phyloP scores from a whole-genome alignment of 495 filamentous ascomycete species.

The Penicillium ucsense region DNA sequence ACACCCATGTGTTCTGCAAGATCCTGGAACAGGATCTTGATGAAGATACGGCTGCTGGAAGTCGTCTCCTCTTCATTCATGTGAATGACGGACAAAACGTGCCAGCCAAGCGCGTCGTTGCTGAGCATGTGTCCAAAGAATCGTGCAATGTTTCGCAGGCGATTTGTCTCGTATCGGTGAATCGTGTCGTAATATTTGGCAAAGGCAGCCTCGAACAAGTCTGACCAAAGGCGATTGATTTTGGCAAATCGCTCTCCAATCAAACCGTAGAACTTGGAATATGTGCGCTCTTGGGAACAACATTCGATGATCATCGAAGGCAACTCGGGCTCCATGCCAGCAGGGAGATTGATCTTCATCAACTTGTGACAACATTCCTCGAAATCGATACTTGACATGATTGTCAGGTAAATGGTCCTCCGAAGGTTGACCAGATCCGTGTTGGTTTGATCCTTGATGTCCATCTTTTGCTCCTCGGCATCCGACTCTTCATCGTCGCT shows the following conservation, averaged over 20 bases:
- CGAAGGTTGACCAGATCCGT: constrained; percentile 89
- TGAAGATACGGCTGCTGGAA: constrained; percentile 88
- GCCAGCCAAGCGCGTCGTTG: constrained; percentile 85
- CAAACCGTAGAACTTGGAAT: constrained; percentile 91
- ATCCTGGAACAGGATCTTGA: constrained; percentile 96
- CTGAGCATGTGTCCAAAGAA: constrained; percentile 91
- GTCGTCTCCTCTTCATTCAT: constrained; percentile 97
- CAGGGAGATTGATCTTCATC: constrained; percentile 81
- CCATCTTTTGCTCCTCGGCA: constrained; percentile 60
- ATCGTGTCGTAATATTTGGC: constrained; percentile 94
- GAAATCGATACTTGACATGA: constrained; percentile 89
- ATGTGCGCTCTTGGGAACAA: constrained; percentile 89
- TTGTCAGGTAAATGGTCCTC: constrained; percentile 91
- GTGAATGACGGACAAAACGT: constrained; percentile 72
- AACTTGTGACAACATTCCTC: constrained; percentile 95
- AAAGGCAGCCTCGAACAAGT: constrained; percentile 82
- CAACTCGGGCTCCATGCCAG: constrained; percentile 81
- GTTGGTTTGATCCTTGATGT: constrained; percentile 97
- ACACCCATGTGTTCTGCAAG: constrained; percentile 79
- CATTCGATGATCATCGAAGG: constrained; percentile 96
- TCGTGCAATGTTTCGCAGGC: constrained; percentile 83
- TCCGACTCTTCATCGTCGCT: constrained; percentile 76
- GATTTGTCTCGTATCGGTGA: constrained; percentile 91
- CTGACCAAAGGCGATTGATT: constrained; percentile 88
- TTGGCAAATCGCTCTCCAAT: constrained; percentile 93